Evolutionary conservation across 768 basidiomycete genomes (phyloP).

Genomic region (Cystofilobasidium bisporidii): DNA sequence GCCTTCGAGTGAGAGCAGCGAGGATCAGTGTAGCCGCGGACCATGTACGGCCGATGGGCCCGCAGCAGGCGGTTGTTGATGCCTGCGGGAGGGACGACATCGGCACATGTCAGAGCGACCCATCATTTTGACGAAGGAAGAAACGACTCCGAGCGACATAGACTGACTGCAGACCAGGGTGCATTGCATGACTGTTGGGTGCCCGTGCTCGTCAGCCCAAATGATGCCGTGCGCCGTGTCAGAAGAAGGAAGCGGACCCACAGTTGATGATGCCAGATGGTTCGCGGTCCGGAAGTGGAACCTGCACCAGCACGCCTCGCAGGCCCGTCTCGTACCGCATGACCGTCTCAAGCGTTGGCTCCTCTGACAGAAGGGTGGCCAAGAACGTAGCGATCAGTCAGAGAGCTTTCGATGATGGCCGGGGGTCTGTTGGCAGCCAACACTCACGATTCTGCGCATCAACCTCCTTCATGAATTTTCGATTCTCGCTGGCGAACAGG

Average conservation of each 20-base stretch:
- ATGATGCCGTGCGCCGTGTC: too few species aligned
- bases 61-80: constrained; percentile 1
- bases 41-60: constrained; percentile 2
- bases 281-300: background rate
- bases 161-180: background rate
- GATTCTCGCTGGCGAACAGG: background rate
- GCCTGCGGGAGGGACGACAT: too few species aligned
- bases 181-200: background rate
- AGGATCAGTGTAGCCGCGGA: background rate
- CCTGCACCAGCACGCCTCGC: background rate
- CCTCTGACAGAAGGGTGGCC: background rate
- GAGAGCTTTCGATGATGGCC: too few species aligned
- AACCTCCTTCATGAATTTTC: background rate
- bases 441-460: background rate
- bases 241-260: background rate
- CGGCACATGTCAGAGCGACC: too few species aligned
- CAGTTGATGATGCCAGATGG: background rate
- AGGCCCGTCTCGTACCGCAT: background rate
- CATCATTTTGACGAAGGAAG: too few species aligned
- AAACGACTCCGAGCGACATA: too few species aligned
- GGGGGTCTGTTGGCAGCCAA: too few species aligned
- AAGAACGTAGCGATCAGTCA: background rate
- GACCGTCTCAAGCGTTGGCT: background rate
- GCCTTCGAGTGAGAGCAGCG: background rate
- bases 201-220: too few species aligned